Evolutionary conservation across 768 basidiomycete genomes (phyloP).

Genomic region (Auriscalpium vulgare): DNA sequence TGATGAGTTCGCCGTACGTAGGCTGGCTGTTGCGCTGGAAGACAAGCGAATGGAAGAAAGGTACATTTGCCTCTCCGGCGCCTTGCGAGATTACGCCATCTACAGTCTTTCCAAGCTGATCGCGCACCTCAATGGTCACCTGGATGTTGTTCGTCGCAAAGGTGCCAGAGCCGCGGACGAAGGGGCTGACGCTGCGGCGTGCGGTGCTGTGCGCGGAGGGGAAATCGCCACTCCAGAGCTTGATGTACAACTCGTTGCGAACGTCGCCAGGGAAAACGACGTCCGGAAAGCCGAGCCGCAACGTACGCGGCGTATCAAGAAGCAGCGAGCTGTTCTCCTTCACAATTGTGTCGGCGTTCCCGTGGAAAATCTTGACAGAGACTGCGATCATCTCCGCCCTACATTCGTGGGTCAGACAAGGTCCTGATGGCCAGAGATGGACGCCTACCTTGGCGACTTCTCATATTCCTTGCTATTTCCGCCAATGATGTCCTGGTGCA

Average conservation of each 20-base stretch:
- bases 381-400: slow-evolving; percentile 87
- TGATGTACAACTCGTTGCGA: slow-evolving; percentile 95
- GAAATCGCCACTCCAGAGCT: slow-evolving; percentile 93
- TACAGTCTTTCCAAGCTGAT: slow-evolving; percentile 57
- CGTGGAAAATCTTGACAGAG: slow-evolving; percentile 80
- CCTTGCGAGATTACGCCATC: slow-evolving; percentile 75
- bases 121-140: slow-evolving; percentile 83
- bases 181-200: slow-evolving; percentile 47
- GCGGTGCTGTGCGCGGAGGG: slow-evolving; percentile 43
- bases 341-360: slow-evolving; percentile 66
- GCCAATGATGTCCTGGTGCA: slow-evolving; percentile 92
- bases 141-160: slow-evolving; percentile 66
- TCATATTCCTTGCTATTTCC: slow-evolving; percentile 73
- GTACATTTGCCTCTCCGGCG: slow-evolving; percentile 73
- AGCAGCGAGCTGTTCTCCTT: slow-evolving; percentile 80
- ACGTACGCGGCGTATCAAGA: slow-evolving; percentile 72
- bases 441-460: slow-evolving; percentile 65
- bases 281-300: slow-evolving; percentile 90
- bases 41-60: slow-evolving; percentile 85
- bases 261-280: slow-evolving; percentile 89
- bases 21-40: slow-evolving; percentile 84
- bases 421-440: background rate
- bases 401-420: background rate
- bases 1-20: slow-evolving; percentile 90
- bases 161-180: slow-evolving; percentile 51